Conservation (phyloP, 352 stramenopile species). For the Albugo candida region DNA sequence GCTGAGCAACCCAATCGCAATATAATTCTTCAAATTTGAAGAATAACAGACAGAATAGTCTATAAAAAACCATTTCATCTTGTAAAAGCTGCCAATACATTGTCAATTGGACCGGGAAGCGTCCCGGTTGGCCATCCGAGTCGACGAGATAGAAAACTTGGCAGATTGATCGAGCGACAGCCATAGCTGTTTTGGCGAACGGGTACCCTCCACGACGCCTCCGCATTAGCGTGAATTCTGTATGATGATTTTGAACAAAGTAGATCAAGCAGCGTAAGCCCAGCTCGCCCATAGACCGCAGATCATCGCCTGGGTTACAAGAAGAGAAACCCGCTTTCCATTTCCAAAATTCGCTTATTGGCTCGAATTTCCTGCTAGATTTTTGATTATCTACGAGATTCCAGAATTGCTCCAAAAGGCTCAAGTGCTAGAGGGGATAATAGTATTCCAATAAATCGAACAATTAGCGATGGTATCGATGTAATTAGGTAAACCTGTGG, state of each 20-base stretch:
- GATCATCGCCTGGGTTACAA: constrained; percentile 26
- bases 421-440: constrained; percentile 20
- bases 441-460: background rate
- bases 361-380: constrained; percentile 17
- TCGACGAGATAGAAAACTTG: constrained; percentile 31
- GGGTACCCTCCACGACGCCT: constrained; percentile 30
- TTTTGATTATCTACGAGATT: constrained; percentile 15
- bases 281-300: constrained; percentile 33
- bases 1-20: constrained; percentile 22
- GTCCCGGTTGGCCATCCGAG: constrained; percentile 13
- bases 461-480: background rate
- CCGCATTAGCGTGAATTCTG: constrained; percentile 44
- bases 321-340: constrained; percentile 23
- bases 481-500: constrained; percentile 17
- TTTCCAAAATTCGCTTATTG: constrained; percentile 23
- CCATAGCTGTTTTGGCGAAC: constrained; percentile 36
- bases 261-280: constrained; percentile 43
- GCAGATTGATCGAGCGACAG: constrained; percentile 23
- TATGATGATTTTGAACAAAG: constrained; percentile 35
- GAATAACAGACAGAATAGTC: constrained; percentile 35
- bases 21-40: constrained; percentile 47
- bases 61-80: constrained; percentile 25
- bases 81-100: constrained; percentile 49
- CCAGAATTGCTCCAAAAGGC: constrained; percentile 41
- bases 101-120: constrained; percentile 26